Evolutionary conservation across 805 yeast species (phyloP), one percentile per base, ranked within the genome.

Genomic region (Lipomyces yamadae): DNA sequence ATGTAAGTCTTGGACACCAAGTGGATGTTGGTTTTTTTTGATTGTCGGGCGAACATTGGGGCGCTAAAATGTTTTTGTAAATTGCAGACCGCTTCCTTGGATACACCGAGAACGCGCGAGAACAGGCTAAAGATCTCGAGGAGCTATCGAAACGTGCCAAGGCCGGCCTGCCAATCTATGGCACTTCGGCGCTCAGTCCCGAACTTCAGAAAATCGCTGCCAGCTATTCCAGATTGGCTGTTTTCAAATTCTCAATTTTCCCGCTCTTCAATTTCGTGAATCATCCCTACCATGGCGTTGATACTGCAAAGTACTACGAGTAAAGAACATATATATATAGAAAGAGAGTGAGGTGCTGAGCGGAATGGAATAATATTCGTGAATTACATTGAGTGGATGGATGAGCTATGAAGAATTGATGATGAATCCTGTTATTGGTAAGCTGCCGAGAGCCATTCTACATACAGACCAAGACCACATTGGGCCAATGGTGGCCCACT

Each of bases 261-360:
- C 96, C 96, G 32, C 88, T 92, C 91, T 90, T 91, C 82, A 91
- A 91, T 79, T 80, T 89, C 69, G 92, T 87, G 58, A 80, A 86
- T 76, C 97, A 91, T 78, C 92, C 90, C 72, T 88, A 86, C 80
- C 97, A 91, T 78, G 95, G 94, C 33, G 86, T 90, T 66, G 89
- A 88, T 37, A 63, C 71, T 15, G 18, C 71, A 32, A 66, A 64
- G 59, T 68, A 68, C 56, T 62, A 53, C 59, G 56, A 63, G 33
- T 62, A 50, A 45, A 56, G 8, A 24, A 24, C 1, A 18, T 18
- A 13, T n/a, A 42, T 7, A 6, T 10, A 37, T 37, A 37, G 39
- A 37, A 37, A 11, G 13, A 11, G 11, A 35, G 13, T 1, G 24
- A 24, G 24, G 24, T 24, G 24, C 24, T 24, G 24, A 24, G 24